Conservation (phyloP, 352 stramenopile genomes). For the Pythium angustatum region DNA sequence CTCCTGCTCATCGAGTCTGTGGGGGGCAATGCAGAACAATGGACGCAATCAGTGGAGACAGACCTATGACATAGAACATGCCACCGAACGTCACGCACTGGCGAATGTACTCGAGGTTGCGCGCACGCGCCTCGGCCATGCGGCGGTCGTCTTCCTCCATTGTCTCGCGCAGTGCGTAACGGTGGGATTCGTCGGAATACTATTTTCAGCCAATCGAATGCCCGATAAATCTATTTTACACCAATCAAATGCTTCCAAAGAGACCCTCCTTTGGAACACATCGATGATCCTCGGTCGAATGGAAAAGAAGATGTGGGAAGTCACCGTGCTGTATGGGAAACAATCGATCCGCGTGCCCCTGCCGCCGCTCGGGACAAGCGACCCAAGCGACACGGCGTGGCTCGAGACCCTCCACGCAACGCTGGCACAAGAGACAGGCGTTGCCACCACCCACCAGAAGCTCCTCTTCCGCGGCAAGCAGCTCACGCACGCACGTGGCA, state of each 20-base stretch:
- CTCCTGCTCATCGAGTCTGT: conserved; percentile 58
- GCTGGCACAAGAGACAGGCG: conserved; percentile 35
- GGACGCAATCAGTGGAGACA: background rate
- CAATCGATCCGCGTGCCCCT: conserved; percentile 34
- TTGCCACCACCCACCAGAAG: conserved; percentile 50
- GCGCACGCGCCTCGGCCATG: conserved; percentile 58
- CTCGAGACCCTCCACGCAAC: conserved; percentile 36
- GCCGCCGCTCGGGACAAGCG: conserved; percentile 20
- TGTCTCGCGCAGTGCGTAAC: too few species aligned
- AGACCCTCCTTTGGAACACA: too few species aligned
- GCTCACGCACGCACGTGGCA: conserved; percentile 1
- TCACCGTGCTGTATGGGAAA: conserved; percentile 58
- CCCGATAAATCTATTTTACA: too few species aligned
- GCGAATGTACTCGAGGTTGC: conserved; percentile 83
- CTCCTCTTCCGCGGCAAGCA: conserved; percentile 52
- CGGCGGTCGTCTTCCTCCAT: conserved; percentile 34
- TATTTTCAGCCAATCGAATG: background rate
- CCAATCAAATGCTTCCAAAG: too few species aligned
- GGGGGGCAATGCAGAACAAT: background rate
- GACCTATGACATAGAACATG: too few species aligned
- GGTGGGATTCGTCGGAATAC: too few species aligned
- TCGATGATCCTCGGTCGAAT: too few species aligned
- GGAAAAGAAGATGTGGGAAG: conserved; percentile 21
- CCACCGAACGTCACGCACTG: conserved; percentile 3
- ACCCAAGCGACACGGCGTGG: conserved; percentile 27